phyloP scores from a whole-genome alignment of 495 filamentous ascomycete genomes.

The Penicillium verhagenii region DNA sequence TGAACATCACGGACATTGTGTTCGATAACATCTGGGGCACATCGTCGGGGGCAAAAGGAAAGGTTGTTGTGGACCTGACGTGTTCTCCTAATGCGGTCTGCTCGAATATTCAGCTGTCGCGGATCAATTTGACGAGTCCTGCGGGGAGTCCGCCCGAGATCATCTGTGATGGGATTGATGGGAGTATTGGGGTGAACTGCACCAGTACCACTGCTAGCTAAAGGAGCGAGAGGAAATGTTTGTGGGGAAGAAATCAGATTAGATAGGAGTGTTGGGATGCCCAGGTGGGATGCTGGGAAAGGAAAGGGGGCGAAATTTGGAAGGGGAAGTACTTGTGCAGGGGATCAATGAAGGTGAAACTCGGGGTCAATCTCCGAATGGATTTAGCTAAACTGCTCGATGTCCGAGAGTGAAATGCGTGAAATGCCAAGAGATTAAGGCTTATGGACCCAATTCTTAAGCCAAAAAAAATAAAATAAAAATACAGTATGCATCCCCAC shows the following conservation, averaged over 20 bases:
- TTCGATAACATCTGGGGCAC: slow-evolving; percentile 58
- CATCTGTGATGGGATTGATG: slow-evolving; percentile 52
- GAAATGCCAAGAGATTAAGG: background rate
- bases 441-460: too few relatives aligned
- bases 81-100: slow-evolving; percentile 57
- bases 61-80: slow-evolving; percentile 48
- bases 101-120: slow-evolving; percentile 48
- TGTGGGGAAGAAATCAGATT: background rate
- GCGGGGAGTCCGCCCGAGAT: slow-evolving; percentile 44
- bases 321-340: too few relatives aligned
- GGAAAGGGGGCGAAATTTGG: background rate
- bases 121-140: slow-evolving; percentile 51
- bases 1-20: slow-evolving; percentile 54
- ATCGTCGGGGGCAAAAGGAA: slow-evolving; percentile 48
- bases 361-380: background rate
- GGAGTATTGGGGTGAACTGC: slow-evolving; percentile 50
- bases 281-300: too few relatives aligned
- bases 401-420: too few relatives aligned
- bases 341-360: too few relatives aligned
- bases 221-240: too few relatives aligned
- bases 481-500: too few relatives aligned
- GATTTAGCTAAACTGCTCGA: too few relatives aligned
- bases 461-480: too few relatives aligned
- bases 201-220: slow-evolving; percentile 7
- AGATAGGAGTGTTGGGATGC: background rate